Evolutionary conservation across 2,329 filamentous ascomycete species (phyloP), one percentile per base, ranked within the genome.

Genomic region (Epichloe coenophiala): DNA sequence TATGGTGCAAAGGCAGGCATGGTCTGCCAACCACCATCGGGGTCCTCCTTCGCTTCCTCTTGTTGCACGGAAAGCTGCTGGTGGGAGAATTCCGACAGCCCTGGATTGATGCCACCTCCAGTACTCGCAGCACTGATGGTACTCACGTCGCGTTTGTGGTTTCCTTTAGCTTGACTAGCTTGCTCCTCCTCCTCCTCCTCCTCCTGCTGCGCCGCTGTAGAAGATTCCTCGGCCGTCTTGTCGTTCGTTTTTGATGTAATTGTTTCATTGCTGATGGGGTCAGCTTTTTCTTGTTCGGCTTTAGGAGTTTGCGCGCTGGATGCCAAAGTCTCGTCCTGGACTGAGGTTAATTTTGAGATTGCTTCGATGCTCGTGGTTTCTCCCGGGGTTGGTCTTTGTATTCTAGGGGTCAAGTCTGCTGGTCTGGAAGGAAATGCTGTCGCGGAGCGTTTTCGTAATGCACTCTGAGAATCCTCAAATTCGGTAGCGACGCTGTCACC

Each of bases 1-100:
- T 93, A 94, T 38, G 85, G 84, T 7, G 90, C 93, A 61, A 90
- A 88, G 1, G 93, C 82, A 2, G 91, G 93, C 93, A 98, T 98
- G 3, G 81, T 78, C 69, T 96, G 88, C 93, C 93, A 98, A 48
- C 76, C 80, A 1, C 71, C 82, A n/a, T 85, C 85, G 5, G 80
- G 80, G 11, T 65, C 59, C 3, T 77, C 67, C 12, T 74, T 70
- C 44, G 77, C 70, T 12, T 75, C 68, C 12, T 78, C 71, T 40
- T 76, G 73, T 55, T 80, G 73, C 15, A 76, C 70, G 9, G 81
- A 77, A 46, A 89, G 69, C 56, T 84, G 81, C 67, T 96, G 89
- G 63, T 98, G 91, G 1, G 93, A 97, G 74, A 86, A 97, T 67
- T 95, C 89, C 9, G 90, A 95, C 17, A 69, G 58, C n/a, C 58